These are phyloP conservation scores for Boletellus emodensis DNA, from an alignment of 768 basidiomycete genomes.

Conservation along the genomic window DNA sequence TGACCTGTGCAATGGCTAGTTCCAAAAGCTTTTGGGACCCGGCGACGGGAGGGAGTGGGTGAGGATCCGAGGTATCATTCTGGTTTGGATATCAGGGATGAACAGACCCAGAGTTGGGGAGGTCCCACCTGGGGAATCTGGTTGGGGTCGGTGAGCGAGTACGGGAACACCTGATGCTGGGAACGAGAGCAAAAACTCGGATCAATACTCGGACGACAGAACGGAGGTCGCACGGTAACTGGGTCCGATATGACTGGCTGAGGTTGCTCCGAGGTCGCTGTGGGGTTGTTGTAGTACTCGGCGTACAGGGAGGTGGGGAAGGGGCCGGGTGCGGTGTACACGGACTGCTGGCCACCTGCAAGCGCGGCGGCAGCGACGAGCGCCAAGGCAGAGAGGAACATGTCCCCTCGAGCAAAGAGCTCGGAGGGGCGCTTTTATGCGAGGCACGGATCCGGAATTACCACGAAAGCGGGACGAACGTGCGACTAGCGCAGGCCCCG, in stretches of 20 bases:
- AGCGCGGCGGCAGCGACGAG: conserved; percentile 5
- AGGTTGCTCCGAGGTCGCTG: conserved; percentile 65
- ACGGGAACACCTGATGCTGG: conserved; percentile 57
- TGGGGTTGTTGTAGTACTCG: conserved; percentile 70
- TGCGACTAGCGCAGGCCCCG: conserved; percentile 3
- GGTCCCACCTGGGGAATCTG: conserved; percentile 45
- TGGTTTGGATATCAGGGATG: conserved; percentile 13
- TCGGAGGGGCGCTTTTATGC: conserved; percentile 9
- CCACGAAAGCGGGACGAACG: conserved; percentile 14
- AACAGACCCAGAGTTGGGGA: not conserved
- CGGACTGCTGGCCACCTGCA: conserved; percentile 13
- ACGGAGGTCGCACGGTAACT: conserved; percentile 44
- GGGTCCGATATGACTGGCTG: conserved; percentile 78
- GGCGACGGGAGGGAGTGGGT: conserved; percentile 58
- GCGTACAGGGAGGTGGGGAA: conserved; percentile 65
- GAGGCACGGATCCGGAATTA: not conserved
- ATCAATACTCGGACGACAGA: not conserved
- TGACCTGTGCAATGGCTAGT: conserved; percentile 53
- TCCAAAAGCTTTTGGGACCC: conserved; percentile 43
- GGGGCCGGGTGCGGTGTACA: conserved; percentile 53
- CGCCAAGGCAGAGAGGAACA: conserved; percentile 8
- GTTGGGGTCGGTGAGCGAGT: conserved; percentile 59
- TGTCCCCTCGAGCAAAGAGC: not conserved
- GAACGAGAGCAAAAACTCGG: not conserved
- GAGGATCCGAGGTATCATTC: conserved; percentile 60